Evolutionary conservation across 108 stramenopile genomes (phyloP), one percentile per base, ranked within the genome.

Genomic region (Bacterosira constricta): DNA sequence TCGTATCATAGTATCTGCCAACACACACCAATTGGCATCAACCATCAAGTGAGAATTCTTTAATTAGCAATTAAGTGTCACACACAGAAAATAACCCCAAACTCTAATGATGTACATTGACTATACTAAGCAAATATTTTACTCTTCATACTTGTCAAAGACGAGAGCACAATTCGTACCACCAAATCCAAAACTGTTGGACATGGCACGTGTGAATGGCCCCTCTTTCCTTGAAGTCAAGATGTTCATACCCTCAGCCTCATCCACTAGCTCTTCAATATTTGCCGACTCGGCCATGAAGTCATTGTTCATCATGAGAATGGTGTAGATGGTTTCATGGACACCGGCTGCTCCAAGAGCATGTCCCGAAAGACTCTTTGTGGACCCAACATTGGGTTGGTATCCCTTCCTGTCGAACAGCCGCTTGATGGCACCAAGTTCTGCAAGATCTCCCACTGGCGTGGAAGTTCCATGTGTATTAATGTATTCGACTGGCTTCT

Each of bases 391-490:
- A 36, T 89, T 65, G 10, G 95, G 95, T 62, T 90, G 83, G 88
- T 96, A 96, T 51, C 88, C 95, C 87, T 90, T 74, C 73, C 86
- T 72, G 13, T 77, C 78, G 62, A 96, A 96, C 45, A 93, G 64
- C 51, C 74, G 83, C 85, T 96, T 91, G 75, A 99, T 97, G 32
- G 96, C 98, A 26, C 90, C 86, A 45, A 94, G 84, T 71, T 99
- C 98, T 27, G 87, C 88, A 47, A 93, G 71, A 75, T 99, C 99
- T 20, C 99, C 99, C 7, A 98, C 90, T 0, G 99, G 99, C 18
- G 99, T 99, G 34, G 96, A 96, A 20, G 99, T 99, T 75, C 97
- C 98, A 80, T 99, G 99, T 10, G 99, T 98, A 70, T 99, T 98
- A 63, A 99, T 86, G 84, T 98, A 98, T 37, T 94, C 98, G 25